Conservation (phyloP, 768 basidiomycete species). For the Rhodotorula babjevae region DNA sequence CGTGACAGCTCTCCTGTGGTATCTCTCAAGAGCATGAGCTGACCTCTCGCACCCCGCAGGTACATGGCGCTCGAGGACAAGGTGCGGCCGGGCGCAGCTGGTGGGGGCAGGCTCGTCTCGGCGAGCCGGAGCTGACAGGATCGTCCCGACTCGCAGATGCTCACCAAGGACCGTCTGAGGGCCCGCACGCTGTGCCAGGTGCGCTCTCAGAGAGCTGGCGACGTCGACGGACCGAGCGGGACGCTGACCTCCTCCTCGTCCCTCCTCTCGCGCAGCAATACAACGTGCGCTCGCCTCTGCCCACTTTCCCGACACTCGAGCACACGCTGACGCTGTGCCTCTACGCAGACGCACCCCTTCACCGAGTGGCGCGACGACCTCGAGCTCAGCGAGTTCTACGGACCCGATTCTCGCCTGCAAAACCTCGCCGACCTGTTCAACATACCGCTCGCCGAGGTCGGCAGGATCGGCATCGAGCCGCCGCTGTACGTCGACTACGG, state of each 20-base stretch:
- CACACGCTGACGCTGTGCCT: neutral
- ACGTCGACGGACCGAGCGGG: too few relatives aligned
- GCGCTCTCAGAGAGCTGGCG: neutral
- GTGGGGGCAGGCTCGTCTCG: neutral
- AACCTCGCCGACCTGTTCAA: conserved; percentile 35
- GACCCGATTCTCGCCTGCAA: conserved; percentile 32
- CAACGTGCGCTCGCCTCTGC: neutral
- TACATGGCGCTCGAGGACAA: conserved; percentile 8
- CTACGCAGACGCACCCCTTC: neutral
- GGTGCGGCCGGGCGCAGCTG: neutral
- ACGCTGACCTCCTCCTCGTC: neutral
- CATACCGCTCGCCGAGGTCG: neutral
- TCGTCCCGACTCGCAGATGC: neutral
- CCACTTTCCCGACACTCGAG: too few relatives aligned
- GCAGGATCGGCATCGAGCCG: conserved; percentile 24
- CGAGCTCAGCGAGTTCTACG: neutral
- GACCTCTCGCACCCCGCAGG: neutral
- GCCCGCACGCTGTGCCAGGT: conserved; percentile 1
- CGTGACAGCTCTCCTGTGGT: too few relatives aligned
- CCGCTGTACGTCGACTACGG: conserved; percentile 35
- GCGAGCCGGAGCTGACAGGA: neutral
- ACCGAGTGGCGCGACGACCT: conserved; percentile 5
- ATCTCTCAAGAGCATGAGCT: too few relatives aligned
- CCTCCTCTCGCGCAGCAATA: neutral
- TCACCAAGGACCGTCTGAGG: neutral